phyloP scores from a whole-genome alignment of 2,329 filamentous ascomycete genomes.

The Davidsoniella eucalypti region DNA sequence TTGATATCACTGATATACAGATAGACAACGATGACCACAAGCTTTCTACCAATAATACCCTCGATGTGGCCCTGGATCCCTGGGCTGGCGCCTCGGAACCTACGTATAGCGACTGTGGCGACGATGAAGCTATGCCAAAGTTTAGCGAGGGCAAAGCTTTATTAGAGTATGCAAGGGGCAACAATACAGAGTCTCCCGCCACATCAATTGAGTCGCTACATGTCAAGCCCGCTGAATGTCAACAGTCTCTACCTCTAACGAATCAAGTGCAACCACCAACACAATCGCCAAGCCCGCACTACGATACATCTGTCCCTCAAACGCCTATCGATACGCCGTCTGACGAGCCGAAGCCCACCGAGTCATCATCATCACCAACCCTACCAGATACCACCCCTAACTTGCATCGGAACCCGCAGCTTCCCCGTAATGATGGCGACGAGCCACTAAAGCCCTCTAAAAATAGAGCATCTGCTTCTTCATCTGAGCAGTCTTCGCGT shows the following conservation, averaged over 20 bases:
- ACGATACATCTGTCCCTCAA: neutral
- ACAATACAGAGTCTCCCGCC: constrained; percentile 2
- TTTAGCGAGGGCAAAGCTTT: constrained; percentile 5
- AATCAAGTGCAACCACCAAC: neutral
- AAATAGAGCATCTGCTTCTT: constrained; percentile 3
- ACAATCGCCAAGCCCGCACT: neutral
- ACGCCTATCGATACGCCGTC: neutral
- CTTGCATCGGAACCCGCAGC: neutral
- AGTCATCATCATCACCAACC: neutral
- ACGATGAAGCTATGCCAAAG: neutral
- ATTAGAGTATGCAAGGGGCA: neutral
- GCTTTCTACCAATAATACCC: neutral
- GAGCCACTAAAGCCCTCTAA: constrained; percentile 1
- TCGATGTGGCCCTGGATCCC: constrained; percentile 5
- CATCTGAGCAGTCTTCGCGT: constrained; percentile 3
- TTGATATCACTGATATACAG: too few species aligned
- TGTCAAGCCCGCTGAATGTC: neutral
- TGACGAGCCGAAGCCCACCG: neutral
- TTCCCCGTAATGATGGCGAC: neutral
- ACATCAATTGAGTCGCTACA: constrained; percentile 5
- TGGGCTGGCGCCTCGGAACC: constrained; percentile 8
- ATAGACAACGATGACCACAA: neutral
- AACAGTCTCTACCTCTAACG: neutral
- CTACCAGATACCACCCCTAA: neutral
- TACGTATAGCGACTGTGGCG: neutral